Percentiles rank a stretch among this genome's conserved stretches.
These are phyloP conservation scores for Gamarada debralockiae DNA, from an alignment of 495 filamentous ascomycete species.

Conservation along the genomic window DNA sequence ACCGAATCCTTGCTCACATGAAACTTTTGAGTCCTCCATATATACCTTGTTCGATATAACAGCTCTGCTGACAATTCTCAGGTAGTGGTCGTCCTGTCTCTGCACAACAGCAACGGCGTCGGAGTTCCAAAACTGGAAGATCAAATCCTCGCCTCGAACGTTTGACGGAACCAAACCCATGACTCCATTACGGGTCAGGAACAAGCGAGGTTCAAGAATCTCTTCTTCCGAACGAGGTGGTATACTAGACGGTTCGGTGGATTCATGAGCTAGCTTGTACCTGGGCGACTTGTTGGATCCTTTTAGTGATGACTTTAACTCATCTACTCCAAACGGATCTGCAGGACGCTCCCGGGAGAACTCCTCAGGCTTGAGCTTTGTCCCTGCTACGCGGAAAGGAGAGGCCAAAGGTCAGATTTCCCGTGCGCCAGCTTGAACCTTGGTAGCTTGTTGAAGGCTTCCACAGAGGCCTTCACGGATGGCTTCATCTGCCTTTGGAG, in stretches of 20 bases:
- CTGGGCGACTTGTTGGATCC: no score
- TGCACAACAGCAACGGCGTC: slow-evolving; percentile 10
- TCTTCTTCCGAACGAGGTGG: background rate
- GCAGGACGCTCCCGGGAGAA: no score
- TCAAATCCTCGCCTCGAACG: slow-evolving; percentile 1
- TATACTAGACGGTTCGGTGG: background rate
- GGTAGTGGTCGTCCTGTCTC: background rate
- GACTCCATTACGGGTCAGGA: background rate
- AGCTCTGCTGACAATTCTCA: slow-evolving; percentile 4
- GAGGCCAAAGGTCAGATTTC: no score
- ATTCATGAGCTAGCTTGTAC: background rate
- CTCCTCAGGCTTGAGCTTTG: no score
- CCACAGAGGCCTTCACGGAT: no score
- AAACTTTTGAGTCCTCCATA: background rate
- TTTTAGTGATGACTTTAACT: no score
- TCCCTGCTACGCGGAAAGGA: no score
- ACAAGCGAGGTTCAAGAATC: background rate
- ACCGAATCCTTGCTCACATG: background rate
- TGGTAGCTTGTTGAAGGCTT: background rate
- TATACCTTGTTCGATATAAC: background rate
- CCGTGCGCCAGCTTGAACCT: no score
- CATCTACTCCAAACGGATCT: no score
- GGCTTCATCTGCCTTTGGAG: background rate
- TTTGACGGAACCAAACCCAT: slow-evolving; percentile 7
- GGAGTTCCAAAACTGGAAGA: slow-evolving; percentile 9